These are phyloP conservation scores for Gossypium armourianum DNA, from an alignment of 441 rosid genomes.

Conservation along the genomic window DNA sequence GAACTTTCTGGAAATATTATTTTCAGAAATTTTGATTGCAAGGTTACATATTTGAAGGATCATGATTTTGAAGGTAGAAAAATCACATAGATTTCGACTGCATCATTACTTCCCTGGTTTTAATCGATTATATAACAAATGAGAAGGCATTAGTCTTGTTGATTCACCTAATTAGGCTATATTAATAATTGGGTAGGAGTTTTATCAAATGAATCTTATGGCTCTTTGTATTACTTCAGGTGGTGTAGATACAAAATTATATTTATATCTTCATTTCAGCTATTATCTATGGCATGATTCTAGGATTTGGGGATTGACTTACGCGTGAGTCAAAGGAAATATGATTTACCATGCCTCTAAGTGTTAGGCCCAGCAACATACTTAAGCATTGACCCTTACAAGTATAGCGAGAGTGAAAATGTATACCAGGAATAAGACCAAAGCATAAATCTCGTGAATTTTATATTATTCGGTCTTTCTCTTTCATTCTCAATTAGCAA, in stretches of 20 bases:
- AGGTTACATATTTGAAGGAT: neutral
- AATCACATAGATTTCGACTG: neutral
- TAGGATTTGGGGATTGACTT: neutral
- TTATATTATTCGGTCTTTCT: neutral
- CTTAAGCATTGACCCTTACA: neutral
- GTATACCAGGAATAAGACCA: neutral
- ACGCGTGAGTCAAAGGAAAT: neutral
- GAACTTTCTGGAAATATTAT: neutral
- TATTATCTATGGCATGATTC: neutral
- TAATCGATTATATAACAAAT: neutral
- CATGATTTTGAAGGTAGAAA: neutral
- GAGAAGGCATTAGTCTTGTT: neutral
- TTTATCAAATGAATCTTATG: neutral
- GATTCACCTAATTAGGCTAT: neutral
- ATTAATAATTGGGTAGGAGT: neutral
- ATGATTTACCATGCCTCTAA: neutral
- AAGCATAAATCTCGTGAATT: neutral
- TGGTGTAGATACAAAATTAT: neutral
- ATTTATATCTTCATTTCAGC: neutral
- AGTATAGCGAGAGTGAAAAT: neutral
- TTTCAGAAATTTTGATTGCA: conserved; percentile 7
- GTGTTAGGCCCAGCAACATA: neutral
- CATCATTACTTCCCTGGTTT: neutral
- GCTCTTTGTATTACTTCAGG: neutral
- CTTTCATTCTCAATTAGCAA: neutral